Evolutionary conservation across 257 asterid species (phyloP), one percentile per base, ranked within the genome.

Genomic region (Pogostemon cablin): DNA sequence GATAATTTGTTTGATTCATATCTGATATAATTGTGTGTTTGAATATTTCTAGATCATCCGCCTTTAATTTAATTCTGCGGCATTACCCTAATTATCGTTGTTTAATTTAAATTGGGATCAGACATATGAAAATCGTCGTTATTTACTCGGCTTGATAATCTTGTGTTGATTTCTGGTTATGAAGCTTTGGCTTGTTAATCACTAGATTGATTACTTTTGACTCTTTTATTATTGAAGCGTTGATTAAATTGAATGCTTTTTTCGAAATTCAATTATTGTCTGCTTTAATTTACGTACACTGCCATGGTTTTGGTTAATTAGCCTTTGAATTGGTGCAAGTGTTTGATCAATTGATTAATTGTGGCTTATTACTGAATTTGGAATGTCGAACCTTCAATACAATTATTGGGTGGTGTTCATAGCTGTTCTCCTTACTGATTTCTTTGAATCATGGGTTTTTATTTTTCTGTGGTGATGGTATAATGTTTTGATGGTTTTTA

Each of bases 341-440:
- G 63, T 50, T 15, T 77, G 65, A 65, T 65, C 59, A 68, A 11
- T 65, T 10, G 53, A 43, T 68, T 48, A 48, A 47, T 37, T 20
- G 53, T 43, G 17, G 41, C 3, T 11, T 7, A 34, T 10, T 65
- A 25, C 43, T 56, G 12, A 40, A n/a, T 50, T 40, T 59, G 67
- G 61, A 34, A 9, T 63, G 6, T 44, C 0, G 53, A 71, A 25
- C 60, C 9, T 17, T 62, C 43, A 7, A 32, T 48, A 9, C 53
- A 40, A 42, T 32, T 42, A 42, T 56, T 8, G n/a, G 10, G 20
- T 50, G 32, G 48, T 67, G 53, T 48, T 44, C 44, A 1, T 44
- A 32, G 57, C 55, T 57, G 65, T 44, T 17, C 47, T 47, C 9
- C 25, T 53, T 72, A 0, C 35, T n/a, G 52, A 6, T 25, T 6